Evolutionary conservation across 306 rosid genomes (phyloP).

Genomic region (Geum urbanum): DNA sequence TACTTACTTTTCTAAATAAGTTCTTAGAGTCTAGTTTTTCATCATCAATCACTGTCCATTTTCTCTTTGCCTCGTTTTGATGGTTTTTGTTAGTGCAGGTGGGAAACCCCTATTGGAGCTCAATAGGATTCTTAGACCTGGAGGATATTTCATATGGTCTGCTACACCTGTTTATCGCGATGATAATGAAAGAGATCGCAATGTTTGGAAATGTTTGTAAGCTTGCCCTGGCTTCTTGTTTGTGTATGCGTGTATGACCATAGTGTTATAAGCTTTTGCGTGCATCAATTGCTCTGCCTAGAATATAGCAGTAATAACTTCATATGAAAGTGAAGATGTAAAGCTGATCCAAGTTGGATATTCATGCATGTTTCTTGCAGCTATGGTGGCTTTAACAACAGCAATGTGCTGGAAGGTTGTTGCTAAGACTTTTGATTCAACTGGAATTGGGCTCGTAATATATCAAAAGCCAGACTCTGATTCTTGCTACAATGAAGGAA

Average conservation of each 20-base stretch:
- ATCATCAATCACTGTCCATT: constrained; percentile 7
- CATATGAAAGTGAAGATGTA: constrained; percentile 9
- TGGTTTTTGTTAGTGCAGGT: constrained; percentile 42
- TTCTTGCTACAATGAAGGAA: constrained; percentile 58
- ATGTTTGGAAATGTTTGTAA: constrained; percentile 77
- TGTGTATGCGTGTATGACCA: constrained; percentile 3
- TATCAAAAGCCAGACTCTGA: constrained; percentile 79
- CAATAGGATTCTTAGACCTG: constrained; percentile 89
- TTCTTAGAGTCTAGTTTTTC: constrained; percentile 10
- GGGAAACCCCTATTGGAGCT: constrained; percentile 89
- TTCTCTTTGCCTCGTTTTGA: constrained; percentile 13
- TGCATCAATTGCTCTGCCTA: neutral
- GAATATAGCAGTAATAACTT: neutral
- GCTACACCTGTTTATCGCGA: constrained; percentile 90
- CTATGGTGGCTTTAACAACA: constrained; percentile 59
- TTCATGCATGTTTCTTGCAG: constrained; percentile 49
- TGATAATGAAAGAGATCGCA: constrained; percentile 53
- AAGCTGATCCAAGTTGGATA: constrained; percentile 18
- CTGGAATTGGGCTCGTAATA: constrained; percentile 88
- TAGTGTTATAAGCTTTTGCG: neutral
- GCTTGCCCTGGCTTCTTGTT: neutral
- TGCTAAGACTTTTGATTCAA: constrained; percentile 56
- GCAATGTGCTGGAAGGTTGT: constrained; percentile 86
- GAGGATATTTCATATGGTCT: constrained; percentile 92
- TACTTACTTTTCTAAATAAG: constrained; percentile 26